These are phyloP conservation scores for Plectosphaerella plurivora DNA, from an alignment of 2,329 filamentous ascomycete genomes.

Conservation along the genomic window DNA sequence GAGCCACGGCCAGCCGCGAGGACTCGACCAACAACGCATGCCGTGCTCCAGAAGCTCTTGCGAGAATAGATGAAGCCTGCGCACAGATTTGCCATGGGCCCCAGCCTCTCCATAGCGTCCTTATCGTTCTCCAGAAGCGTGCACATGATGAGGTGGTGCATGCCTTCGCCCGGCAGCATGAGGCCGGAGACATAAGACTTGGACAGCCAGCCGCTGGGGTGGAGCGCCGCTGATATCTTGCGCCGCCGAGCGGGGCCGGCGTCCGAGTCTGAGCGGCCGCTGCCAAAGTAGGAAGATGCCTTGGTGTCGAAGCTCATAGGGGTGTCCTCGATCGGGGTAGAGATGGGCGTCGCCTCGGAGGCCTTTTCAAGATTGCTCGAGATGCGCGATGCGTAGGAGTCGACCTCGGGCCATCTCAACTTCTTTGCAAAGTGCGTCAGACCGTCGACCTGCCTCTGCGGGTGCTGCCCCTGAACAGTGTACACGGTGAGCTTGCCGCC, in stretches of 20 bases:
- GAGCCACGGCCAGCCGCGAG: constrained; percentile 58
- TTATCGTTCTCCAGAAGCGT: constrained; percentile 61
- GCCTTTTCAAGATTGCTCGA: constrained; percentile 42
- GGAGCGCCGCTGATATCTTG: constrained; percentile 53
- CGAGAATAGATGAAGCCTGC: constrained; percentile 59
- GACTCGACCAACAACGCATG: constrained; percentile 61
- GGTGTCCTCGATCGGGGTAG: constrained; percentile 27
- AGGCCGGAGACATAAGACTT: constrained; percentile 64
- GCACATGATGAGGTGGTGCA: constrained; percentile 62
- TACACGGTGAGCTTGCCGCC: constrained; percentile 32
- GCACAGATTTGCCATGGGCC: constrained; percentile 57
- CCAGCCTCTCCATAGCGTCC: constrained; percentile 53
- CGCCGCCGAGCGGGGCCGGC: constrained; percentile 36
- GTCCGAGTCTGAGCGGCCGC: constrained; percentile 13
- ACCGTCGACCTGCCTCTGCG: constrained; percentile 55
- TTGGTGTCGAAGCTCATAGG: constrained; percentile 28
- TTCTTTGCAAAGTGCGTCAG: constrained; percentile 60
- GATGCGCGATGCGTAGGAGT: constrained; percentile 43
- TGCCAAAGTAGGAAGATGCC: constrained; percentile 43
- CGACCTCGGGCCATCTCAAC: constrained; percentile 58
- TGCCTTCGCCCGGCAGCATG: constrained; percentile 58
- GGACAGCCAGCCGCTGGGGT: constrained; percentile 61
- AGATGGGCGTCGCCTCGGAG: constrained; percentile 35
- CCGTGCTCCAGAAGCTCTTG: constrained; percentile 67
- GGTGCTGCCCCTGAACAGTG: constrained; percentile 50